phyloP scores from a whole-genome alignment of 768 basidiomycete genomes.

The Mycena albidolilacea region DNA sequence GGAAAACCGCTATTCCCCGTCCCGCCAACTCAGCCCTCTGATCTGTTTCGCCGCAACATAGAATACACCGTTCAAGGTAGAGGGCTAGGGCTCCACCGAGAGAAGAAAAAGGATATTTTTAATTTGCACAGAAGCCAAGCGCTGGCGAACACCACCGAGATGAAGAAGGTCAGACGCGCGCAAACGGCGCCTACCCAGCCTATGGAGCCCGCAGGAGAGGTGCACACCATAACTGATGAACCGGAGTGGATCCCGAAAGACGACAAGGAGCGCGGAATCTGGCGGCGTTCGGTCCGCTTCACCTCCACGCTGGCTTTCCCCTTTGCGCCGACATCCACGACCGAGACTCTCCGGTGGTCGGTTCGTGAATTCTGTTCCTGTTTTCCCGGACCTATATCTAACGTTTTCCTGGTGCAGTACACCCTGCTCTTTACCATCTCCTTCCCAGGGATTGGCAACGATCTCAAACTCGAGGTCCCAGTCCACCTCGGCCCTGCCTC shows the following conservation, averaged over 20 bases:
- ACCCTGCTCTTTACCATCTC: constrained; percentile 11
- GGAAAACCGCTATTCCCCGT: constrained; percentile 29
- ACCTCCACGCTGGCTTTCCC: constrained; percentile 26
- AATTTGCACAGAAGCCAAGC: not conserved
- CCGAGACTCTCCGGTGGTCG: constrained; percentile 29
- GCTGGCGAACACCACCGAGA: not conserved
- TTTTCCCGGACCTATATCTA: not conserved
- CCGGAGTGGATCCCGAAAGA: constrained; percentile 30
- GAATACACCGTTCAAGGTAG: not conserved
- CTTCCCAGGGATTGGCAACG: constrained; percentile 25
- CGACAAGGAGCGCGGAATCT: constrained; percentile 27
- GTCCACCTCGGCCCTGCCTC: constrained; percentile 4
- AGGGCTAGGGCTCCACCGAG: not conserved
- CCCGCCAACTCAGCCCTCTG: constrained; percentile 3
- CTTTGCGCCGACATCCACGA: constrained; percentile 30
- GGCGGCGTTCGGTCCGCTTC: constrained; percentile 31
- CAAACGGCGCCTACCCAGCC: not conserved
- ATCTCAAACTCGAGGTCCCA: constrained; percentile 17
- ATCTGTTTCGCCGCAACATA: constrained; percentile 10
- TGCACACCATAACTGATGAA: not conserved
- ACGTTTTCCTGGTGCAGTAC: constrained; percentile 9
- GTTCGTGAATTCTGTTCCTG: not conserved
- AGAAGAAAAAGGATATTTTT: not conserved
- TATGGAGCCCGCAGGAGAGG: not conserved
- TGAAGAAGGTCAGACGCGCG: no score